Conservation (phyloP, 345 rosid genomes). For the Hypericum perforatum region DNA sequence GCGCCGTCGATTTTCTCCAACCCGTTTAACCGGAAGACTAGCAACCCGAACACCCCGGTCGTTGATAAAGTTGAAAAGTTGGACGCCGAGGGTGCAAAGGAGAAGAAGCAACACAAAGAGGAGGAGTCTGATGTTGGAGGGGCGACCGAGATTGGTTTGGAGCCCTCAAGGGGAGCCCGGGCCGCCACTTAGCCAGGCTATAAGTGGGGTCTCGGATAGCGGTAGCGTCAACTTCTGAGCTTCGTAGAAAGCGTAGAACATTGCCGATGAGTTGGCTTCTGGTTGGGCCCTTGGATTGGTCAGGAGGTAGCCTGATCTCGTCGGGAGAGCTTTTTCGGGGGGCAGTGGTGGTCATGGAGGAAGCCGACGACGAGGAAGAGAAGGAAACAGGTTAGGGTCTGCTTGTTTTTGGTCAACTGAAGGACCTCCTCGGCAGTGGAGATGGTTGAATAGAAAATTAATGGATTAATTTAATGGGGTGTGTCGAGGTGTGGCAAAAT, state of each 20-base stretch:
- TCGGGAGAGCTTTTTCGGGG: constrained; percentile 1
- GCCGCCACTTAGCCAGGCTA: constrained; percentile 2
- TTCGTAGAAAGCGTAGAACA: constrained; percentile 3
- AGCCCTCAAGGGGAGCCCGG: constrained; percentile 1
- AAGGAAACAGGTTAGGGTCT: too few relatives aligned
- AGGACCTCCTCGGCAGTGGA: too few relatives aligned
- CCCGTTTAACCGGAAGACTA: constrained; percentile 67
- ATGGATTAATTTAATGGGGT: too few relatives aligned
- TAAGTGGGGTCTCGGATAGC: background rate
- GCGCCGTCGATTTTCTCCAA: constrained; percentile 62
- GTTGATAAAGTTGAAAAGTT: constrained; percentile 1
- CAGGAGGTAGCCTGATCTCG: constrained; percentile 1
- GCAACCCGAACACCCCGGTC: constrained; percentile 12
- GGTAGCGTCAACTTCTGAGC: background rate
- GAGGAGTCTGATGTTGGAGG: constrained; percentile 12
- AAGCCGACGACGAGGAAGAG: background rate
- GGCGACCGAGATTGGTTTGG: constrained; percentile 8
- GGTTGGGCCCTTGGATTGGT: too few relatives aligned
- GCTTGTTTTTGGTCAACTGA: too few relatives aligned
- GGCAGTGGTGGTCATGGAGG: constrained; percentile 4
- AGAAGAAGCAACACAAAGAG: constrained; percentile 16
- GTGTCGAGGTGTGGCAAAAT: too few relatives aligned
- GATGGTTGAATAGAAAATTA: too few relatives aligned
- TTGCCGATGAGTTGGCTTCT: background rate
- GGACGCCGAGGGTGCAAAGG: constrained; percentile 9